Base-by-base conservation (phyloP, 176 grass and related monocot species). In the Olyra latifolia region DNA sequence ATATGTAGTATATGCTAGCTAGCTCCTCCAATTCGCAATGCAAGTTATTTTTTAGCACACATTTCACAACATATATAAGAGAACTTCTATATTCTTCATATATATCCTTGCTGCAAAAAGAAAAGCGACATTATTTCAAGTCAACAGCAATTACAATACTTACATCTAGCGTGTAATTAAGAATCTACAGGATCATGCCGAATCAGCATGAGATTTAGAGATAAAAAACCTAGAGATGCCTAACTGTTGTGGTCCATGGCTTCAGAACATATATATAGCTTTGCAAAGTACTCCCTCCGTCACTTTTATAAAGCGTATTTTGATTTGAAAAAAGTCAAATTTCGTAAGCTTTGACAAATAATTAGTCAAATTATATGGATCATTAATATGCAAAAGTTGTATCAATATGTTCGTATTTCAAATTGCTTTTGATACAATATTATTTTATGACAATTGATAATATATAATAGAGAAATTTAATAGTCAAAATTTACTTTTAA, bases 231-330 rank as follows among this genome's bases (percentile, higher is more conserved):
- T 12, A 35, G 19, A 58, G 17, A 55, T 16, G 41, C 17, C 52
- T 58, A 71, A 64, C 58, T 62, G 67, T n/a, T 66, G 81, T 89
- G 81, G 87, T 84, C 87, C 91, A 80, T 78, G 62, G 48, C 74
- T 78, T 62, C 78, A 75, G 30, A 41, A 78, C 17, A 67, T 40
- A 66, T 52, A 73, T 35, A 35, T 35, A 1, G 32, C 32, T 35
- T 35, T 35, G 32, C 32, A 35, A 35, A 35, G 32, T n/a, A n/a
- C n/a, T n/a, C n/a, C n/a, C n/a, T n/a, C n/a, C n/a, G n/a, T n/a
- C n/a, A n/a, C n/a, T n/a, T n/a, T n/a, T n/a, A n/a, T n/a, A n/a
- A n/a, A n/a, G n/a, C n/a, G n/a, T n/a, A n/a, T n/a, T n/a, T n/a
- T n/a, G n/a, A n/a, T n/a, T n/a, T n/a, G n/a, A n/a, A n/a, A n/a